Evolutionary conservation across 2,329 filamentous ascomycete genomes (phyloP), one percentile per base, ranked within the genome.

Genomic region (Chaetothyriales sp.): DNA sequence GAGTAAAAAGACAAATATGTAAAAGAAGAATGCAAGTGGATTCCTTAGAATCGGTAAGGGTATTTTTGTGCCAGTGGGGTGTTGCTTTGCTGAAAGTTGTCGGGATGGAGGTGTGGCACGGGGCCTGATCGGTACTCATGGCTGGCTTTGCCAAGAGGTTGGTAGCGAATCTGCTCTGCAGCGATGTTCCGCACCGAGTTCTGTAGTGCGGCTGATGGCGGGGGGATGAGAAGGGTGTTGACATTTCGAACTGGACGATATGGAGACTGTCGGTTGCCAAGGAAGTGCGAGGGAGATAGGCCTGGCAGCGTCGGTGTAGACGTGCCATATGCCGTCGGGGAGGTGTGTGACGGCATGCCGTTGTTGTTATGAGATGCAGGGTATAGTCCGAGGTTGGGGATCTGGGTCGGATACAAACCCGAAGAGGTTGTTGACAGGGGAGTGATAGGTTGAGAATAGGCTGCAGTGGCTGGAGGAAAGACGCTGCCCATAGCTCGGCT

Each of bases 171-270:
- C 68, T 88, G 78, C 53, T 79, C 75, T 49, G 84, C 80, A 46
- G 76, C 69, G 49, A 72, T 71, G 68, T 65, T 77, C 62, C 85
- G 71, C 57, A 83, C 74, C 63, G 87, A 83, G 59, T 84, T 77
- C 56, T 90, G 83, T 55, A 93, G 76, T 6, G 86, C 86, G 7
- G 80, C 76, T 20, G 86, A 84, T 0, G 88, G 85, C 5, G 88
- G 86, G 28, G 89, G 89, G 52, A 92, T 87, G 26, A 95, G 74
- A n/a, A 96, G 77, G 0, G 87, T 94, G 59, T 92, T 88, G 53
- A 95, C 86, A 54, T 86, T 79, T 49, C 89, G 84, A 42, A 95
- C 83, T 1, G 90, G 90, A 56, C 87, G 85, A 68, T 96, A 96
- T 2, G 92, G 92, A 50, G 90, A 96, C 56, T 85, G 82, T 51